Percentiles rank a stretch among this genome's conserved stretches.
Evolutionary conservation across 257 asterid genomes (phyloP).

Genomic region (Echium plantagineum): DNA sequence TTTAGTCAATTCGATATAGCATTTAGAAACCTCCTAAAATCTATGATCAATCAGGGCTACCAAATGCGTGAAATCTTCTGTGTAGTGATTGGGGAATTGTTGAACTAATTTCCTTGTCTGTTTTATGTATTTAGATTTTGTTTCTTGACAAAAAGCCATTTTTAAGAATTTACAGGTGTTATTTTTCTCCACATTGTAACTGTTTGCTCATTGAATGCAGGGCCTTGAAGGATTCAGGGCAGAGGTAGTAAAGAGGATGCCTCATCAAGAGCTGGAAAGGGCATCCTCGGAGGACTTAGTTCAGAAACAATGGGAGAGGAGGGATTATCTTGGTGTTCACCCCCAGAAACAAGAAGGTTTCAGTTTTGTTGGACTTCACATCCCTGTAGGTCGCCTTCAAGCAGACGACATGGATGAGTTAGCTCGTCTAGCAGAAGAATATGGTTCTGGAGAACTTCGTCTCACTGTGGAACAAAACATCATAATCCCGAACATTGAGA

Average conservation of each 20-base stretch:
- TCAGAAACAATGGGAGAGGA: slow-evolving; percentile 56
- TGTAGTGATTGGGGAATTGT: too few relatives aligned
- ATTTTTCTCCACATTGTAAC: slow-evolving; percentile 1
- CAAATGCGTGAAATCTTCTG: background rate
- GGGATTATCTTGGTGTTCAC: slow-evolving; percentile 73
- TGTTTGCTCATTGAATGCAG: slow-evolving; percentile 21
- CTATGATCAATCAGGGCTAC: background rate
- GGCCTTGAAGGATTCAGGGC: slow-evolving; percentile 85
- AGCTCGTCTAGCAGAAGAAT: slow-evolving; percentile 60
- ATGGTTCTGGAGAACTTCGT: slow-evolving; percentile 85
- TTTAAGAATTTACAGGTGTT: background rate
- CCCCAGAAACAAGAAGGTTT: slow-evolving; percentile 79
- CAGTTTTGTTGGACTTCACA: slow-evolving; percentile 75
- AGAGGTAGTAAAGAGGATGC: slow-evolving; percentile 83
- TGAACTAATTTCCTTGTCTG: too few relatives aligned
- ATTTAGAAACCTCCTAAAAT: background rate
- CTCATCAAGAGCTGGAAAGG: slow-evolving; percentile 43
- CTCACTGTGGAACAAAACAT: slow-evolving; percentile 90
- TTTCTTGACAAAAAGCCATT: background rate
- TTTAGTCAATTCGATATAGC: background rate
- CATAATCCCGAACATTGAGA: slow-evolving; percentile 61
- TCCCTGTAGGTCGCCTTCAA: slow-evolving; percentile 88
- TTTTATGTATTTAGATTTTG: too few relatives aligned
- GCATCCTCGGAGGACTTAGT: slow-evolving; percentile 70
- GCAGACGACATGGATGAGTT: slow-evolving; percentile 91